Evolutionary conservation across 495 filamentous ascomycete genomes (phyloP), one percentile per base, ranked within the genome.

Genomic region (Penicillium lagena): DNA sequence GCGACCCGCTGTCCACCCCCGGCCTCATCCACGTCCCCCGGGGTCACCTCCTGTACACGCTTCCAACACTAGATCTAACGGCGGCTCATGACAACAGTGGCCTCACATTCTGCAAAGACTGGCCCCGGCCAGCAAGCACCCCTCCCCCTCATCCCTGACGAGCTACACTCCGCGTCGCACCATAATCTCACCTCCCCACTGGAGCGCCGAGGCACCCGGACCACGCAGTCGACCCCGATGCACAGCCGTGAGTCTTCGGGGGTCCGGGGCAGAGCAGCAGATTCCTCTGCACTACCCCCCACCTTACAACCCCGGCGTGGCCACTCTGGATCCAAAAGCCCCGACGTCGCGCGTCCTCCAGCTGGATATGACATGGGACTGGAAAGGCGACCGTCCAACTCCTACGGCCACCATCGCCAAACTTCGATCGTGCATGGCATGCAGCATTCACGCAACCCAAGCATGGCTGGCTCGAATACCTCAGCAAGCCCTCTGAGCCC

Each of bases 361-460:
- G 2, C 62, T 56, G 72, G 67, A 52, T 65, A 79, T 47, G 75
- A 77, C 59, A 71, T 53, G 33, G 66, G 67, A 46, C 69, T 89
- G 51, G 89, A 93, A 62, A 78, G 89, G 42, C 75, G 77, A 43
- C 73, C 82, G 29, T 86, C 83, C 7, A 73, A 74, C 39, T 74
- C 83, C 10, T 94, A 96, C 66, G 86, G 85, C 37, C 91, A 97
- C 60, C 87, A 95, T 61, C 80, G 93, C 14, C 87, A 98, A 63
- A 89, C 89, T 1, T 96, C 91, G 27, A 95, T 95, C 50, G 89
- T 96, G 37, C 88, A 95, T 79, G 89, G 89, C 46, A 80, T 89
- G 49, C 89, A 90, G 59, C 93, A 98, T 67, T 94, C 90, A 46
- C 82, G 93, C 52, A 95, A 93, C 70, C 82, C 90, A 10, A 85